Conservation (phyloP, 345 rosid species). For the Alliaria petiolata region DNA sequence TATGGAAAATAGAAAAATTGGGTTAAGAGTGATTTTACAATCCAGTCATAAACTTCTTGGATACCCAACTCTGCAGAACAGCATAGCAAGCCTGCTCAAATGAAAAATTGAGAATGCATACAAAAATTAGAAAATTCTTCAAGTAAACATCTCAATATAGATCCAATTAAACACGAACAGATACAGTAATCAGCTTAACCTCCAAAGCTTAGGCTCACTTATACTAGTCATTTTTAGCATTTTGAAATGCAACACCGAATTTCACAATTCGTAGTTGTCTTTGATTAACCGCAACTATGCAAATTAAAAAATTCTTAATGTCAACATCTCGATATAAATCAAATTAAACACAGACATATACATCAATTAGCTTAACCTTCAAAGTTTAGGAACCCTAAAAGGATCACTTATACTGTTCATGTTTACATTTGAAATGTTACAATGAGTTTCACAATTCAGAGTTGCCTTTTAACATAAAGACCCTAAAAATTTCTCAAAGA, state of each 20-base stretch:
- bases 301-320: no score
- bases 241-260: not conserved
- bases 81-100: slow-evolving; percentile 72
- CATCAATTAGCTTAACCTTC: no score
- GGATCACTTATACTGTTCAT: no score
- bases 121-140: not conserved
- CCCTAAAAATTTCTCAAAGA: not conserved
- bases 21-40: slow-evolving; percentile 44
- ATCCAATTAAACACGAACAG: not conserved
- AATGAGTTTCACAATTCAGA: no score
- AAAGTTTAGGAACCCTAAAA: no score
- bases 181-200: not conserved
- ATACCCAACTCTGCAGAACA: slow-evolving; percentile 86
- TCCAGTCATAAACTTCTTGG: slow-evolving; percentile 94
- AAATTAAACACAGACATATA: no score
- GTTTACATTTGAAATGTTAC: no score
- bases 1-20: not conserved
- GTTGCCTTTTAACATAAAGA: not conserved
- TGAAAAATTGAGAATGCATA: no score
- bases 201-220: not conserved
- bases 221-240: not conserved
- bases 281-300: no score
- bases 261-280: not conserved
- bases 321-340: no score
- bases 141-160: not conserved